A percentile compares a stretch with the other conserved stretches of the same genome.
phyloP scores from a whole-genome alignment of 352 stramenopile species.

The Phytophthora melonis region DNA sequence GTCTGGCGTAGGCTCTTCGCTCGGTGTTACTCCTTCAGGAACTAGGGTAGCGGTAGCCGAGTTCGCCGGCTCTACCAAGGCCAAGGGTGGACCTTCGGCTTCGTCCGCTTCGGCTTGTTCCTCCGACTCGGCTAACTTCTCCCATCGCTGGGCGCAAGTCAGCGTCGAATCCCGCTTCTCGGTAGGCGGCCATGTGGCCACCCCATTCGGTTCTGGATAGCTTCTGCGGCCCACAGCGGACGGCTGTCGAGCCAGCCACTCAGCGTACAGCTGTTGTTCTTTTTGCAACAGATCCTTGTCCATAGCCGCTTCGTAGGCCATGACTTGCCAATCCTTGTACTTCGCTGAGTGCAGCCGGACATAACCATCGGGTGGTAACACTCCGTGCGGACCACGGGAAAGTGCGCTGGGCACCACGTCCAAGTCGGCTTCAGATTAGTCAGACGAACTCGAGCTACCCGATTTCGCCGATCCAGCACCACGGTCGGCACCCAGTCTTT shows the following conservation, averaged over 20 bases:
- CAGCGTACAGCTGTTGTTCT: background rate
- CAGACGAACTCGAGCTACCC: slow-evolving; percentile 55
- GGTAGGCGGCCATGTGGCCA: background rate
- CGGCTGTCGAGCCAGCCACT: background rate
- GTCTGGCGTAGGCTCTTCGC: no score
- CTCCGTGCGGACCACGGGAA: slow-evolving; percentile 35
- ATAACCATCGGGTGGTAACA: background rate
- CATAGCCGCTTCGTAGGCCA: background rate
- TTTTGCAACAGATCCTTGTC: background rate
- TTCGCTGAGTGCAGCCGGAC: background rate
- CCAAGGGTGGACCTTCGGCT: no score
- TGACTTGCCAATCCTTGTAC: background rate
- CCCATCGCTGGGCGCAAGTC: background rate
- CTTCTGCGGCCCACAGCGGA: background rate
- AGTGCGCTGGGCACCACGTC: slow-evolving; percentile 97
- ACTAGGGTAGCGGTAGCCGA: no score
- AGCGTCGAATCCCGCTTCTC: background rate
- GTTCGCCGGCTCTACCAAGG: no score
- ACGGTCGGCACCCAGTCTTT: no score
- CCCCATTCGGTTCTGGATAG: background rate
- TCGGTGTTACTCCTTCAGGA: no score
- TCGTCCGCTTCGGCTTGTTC: no score
- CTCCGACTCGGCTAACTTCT: background rate
- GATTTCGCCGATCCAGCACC: no score
- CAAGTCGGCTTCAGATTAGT: slow-evolving; percentile 68